Evolutionary conservation across 805 yeast species (phyloP).

Genomic region (Lachancea waltii): DNA sequence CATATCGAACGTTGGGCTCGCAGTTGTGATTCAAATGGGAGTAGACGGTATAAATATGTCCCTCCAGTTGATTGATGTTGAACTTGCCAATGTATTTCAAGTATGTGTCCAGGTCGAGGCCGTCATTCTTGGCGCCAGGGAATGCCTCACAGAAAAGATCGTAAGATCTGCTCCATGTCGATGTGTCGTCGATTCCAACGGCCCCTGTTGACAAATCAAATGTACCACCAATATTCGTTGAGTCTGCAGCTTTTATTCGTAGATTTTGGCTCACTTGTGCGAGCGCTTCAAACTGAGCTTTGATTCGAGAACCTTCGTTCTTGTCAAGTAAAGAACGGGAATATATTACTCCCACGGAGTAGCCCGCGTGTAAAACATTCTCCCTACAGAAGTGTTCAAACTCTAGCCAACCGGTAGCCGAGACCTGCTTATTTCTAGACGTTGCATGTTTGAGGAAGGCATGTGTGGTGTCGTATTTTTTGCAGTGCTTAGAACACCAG

Average conservation of each 20-base stretch:
- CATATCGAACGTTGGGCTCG: conserved; percentile 59
- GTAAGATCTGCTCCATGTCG: conserved; percentile 54
- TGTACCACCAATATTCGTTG: conserved; percentile 38
- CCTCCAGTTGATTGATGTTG: conserved; percentile 66
- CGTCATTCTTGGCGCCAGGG: conserved; percentile 25
- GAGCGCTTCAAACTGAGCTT: conserved; percentile 50
- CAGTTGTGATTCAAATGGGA: conserved; percentile 76
- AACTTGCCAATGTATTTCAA: conserved; percentile 61
- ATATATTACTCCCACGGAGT: conserved; percentile 52
- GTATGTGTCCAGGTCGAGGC: conserved; percentile 45
- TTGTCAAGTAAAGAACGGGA: conserved; percentile 34
- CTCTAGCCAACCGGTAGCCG: conserved; percentile 44
- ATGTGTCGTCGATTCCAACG: conserved; percentile 12
- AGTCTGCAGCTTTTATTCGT: conserved; percentile 52
- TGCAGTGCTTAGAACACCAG: conserved; percentile 68
- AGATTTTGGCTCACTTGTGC: conserved; percentile 64
- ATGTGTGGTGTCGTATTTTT: conserved; percentile 48
- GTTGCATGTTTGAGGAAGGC: conserved; percentile 49
- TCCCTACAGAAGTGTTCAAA: conserved; percentile 57
- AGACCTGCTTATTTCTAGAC: conserved; percentile 32
- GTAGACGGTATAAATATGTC: conserved; percentile 52
- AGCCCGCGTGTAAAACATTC: conserved; percentile 63
- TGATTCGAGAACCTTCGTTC: conserved; percentile 17
- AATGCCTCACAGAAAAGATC: conserved; percentile 45
- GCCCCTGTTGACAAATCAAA: conserved; percentile 33